These are phyloP conservation scores for Fraxinus xanthoxyloides DNA, from an alignment of 305 asterid species.

Conservation along the genomic window DNA sequence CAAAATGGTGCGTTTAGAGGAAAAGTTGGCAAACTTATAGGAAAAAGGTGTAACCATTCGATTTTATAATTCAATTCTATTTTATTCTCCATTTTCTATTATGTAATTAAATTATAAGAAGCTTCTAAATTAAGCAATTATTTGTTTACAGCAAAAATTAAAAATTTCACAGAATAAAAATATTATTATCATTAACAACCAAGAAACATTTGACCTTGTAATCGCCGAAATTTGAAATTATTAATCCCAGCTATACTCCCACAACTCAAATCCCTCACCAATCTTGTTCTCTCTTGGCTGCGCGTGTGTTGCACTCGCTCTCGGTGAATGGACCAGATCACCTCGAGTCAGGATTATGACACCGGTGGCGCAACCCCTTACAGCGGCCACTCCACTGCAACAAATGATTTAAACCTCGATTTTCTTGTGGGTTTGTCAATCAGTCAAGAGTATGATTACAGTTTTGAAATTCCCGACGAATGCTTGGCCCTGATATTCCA, in stretches of 20 bases:
- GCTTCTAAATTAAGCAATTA: not conserved
- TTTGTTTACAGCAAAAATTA: not conserved
- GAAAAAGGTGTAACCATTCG: not conserved
- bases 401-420: not conserved
- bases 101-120: not conserved
- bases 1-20: not conserved
- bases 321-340: not conserved
- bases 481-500: slow-evolving; percentile 30
- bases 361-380: not conserved
- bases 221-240: not conserved
- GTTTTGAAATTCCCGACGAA: slow-evolving; percentile 27
- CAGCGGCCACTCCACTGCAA: not conserved
- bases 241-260: not conserved
- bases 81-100: not conserved
- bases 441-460: slow-evolving; percentile 12
- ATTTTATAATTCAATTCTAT: not conserved
- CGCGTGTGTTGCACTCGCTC: not conserved
- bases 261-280: not conserved
- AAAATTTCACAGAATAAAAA: not conserved
- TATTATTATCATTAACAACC: not conserved
- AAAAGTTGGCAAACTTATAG: not conserved
- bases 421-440: not conserved
- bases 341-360: not conserved
- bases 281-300: not conserved
- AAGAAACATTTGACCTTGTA: not conserved